Conservation (phyloP, 768 basidiomycete genomes). For the Kwoniella pini region DNA sequence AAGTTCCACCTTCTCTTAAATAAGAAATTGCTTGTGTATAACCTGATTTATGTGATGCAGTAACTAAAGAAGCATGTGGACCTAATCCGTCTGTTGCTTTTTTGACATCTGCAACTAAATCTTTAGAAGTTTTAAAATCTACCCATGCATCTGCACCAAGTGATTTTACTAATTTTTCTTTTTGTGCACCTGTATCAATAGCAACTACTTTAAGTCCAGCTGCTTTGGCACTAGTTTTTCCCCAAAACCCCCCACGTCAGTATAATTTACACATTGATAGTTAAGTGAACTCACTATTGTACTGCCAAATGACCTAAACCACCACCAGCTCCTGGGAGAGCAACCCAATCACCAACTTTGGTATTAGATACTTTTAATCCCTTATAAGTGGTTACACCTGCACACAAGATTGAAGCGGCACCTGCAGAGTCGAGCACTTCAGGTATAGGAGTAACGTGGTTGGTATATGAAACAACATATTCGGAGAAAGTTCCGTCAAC, state of each 20-base stretch:
- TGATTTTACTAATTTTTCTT: constrained; percentile 63
- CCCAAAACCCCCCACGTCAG: too few relatives aligned
- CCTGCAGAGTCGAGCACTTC: constrained; percentile 60
- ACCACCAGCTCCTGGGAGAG: constrained; percentile 53
- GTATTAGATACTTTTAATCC: constrained; percentile 73
- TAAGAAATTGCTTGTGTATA: constrained; percentile 65
- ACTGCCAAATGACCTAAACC: constrained; percentile 82
- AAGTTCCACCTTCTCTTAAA: constrained; percentile 57
- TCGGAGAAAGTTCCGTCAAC: constrained; percentile 73
- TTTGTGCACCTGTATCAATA: constrained; percentile 75
- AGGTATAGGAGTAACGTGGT: constrained; percentile 72
- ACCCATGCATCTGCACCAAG: constrained; percentile 71
- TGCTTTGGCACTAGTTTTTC: constrained; percentile 64
- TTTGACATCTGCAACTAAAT: constrained; percentile 68
- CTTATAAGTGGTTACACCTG: constrained; percentile 78
- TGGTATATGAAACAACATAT: constrained; percentile 50
- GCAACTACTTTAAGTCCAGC: constrained; percentile 80
- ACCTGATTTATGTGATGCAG: constrained; percentile 54
- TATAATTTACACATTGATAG: too few relatives aligned
- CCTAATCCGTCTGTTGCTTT: constrained; percentile 67
- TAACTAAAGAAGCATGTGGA: constrained; percentile 64
- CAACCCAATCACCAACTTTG: constrained; percentile 62
- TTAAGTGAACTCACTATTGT: constrained; percentile 65
- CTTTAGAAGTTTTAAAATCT: constrained; percentile 70
- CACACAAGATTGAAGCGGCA: constrained; percentile 74